Percentiles rank a stretch among this genome's conserved stretches.
Evolutionary conservation across 1,284 basidiomycete genomes (phyloP).

Genomic region (Tilletia caries): DNA sequence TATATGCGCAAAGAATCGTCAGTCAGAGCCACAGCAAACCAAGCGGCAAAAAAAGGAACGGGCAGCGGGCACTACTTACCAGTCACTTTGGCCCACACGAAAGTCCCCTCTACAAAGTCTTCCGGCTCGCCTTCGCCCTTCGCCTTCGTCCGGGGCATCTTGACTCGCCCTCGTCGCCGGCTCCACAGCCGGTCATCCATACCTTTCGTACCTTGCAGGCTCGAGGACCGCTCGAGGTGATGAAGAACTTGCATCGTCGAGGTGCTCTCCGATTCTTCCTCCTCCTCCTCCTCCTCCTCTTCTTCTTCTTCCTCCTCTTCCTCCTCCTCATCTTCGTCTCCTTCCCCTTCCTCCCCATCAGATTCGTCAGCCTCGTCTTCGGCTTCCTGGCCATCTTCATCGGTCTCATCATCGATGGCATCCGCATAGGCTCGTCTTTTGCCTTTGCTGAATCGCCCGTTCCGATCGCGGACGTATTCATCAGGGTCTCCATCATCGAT

Average conservation of each 20-base stretch:
- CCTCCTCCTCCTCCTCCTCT: slow-evolving; percentile 17
- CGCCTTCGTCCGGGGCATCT: slow-evolving; percentile 13
- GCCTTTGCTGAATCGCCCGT: neutral
- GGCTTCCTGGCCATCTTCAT: neutral
- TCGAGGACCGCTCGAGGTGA: slow-evolving; percentile 47
- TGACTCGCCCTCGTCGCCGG: slow-evolving; percentile 19
- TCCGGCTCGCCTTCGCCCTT: neutral
- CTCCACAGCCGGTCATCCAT: slow-evolving; percentile 24
- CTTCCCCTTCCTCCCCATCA: neutral
- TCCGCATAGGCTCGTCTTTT: neutral
- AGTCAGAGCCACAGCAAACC: no score
- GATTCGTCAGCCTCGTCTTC: neutral
- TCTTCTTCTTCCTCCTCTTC: slow-evolving; percentile 1
- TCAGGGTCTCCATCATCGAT: neutral
- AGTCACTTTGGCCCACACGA: slow-evolving; percentile 19
- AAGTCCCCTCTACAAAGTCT: slow-evolving; percentile 5
- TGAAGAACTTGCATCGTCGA: slow-evolving; percentile 2
- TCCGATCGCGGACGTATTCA: neutral
- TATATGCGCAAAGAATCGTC: no score
- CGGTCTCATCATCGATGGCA: neutral
- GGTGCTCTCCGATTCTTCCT: slow-evolving; percentile 39
- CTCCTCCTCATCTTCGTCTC: neutral
- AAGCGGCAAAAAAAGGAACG: no score
- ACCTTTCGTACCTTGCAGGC: slow-evolving; percentile 62
- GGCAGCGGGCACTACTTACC: neutral